A percentile compares a stretch with the other conserved stretches of the same genome.
Conservation (phyloP, 805 yeast genomes). For the Priceomyces medius region DNA sequence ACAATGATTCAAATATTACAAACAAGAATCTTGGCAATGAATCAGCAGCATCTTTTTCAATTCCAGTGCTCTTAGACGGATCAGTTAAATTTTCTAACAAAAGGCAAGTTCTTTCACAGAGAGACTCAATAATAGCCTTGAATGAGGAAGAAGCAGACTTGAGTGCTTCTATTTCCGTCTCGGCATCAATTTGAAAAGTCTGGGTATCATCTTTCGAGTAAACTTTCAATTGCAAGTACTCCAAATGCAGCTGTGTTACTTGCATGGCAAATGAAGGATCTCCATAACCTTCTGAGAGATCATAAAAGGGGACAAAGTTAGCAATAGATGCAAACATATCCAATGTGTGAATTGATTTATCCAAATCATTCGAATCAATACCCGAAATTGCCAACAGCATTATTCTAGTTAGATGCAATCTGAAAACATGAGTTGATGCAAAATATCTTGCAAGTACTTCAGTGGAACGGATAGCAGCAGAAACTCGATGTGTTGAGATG, state of each 20-base stretch:
- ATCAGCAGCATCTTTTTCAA: constrained; percentile 47
- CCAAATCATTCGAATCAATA: constrained; percentile 83
- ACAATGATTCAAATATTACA: constrained; percentile 54
- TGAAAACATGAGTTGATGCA: constrained; percentile 57
- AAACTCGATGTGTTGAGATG: constrained; percentile 76
- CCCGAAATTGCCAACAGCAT: constrained; percentile 72
- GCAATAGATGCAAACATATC: constrained; percentile 69
- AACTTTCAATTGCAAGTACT: constrained; percentile 46
- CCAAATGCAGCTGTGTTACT: constrained; percentile 65
- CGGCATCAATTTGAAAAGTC: constrained; percentile 40
- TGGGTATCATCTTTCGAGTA: constrained; percentile 24
- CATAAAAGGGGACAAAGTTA: constrained; percentile 68
- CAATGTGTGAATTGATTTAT: constrained; percentile 66
- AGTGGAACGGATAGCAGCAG: constrained; percentile 67
- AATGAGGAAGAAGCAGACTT: constrained; percentile 74
- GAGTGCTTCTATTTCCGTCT: constrained; percentile 54
- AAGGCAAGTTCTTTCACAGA: constrained; percentile 58
- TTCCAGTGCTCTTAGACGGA: constrained; percentile 47
- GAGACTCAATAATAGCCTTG: constrained; percentile 53
- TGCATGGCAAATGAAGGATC: constrained; percentile 43
- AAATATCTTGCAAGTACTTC: constrained; percentile 66
- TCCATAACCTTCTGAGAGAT: constrained; percentile 48
- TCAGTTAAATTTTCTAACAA: constrained; percentile 71
- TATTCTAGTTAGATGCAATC: constrained; percentile 78
- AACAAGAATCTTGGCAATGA: constrained; percentile 36